Evolutionary conservation across 305 asterid genomes (phyloP).

Genomic region (Fraxinus velutina): DNA sequence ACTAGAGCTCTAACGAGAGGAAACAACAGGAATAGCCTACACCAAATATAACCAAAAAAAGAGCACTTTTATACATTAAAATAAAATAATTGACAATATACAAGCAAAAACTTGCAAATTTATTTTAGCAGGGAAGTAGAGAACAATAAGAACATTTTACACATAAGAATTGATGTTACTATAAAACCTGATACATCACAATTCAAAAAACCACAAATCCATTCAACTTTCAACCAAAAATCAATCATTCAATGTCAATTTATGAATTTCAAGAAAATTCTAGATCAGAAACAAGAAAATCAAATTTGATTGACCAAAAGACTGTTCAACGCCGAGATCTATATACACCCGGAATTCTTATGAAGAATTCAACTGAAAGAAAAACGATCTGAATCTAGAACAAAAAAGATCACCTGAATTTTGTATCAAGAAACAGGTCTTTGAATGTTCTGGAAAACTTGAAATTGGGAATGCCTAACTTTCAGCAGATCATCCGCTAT

Average conservation of each 20-base stretch:
- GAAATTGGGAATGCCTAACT: conserved; percentile 1
- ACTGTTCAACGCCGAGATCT: conserved; percentile 21
- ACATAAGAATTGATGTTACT: background rate
- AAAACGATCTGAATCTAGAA: background rate
- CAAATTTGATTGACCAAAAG: conserved; percentile 5
- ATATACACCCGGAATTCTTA: conserved; percentile 23
- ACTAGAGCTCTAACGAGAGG: conserved; percentile 13
- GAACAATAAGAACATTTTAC: background rate
- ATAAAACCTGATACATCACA: background rate
- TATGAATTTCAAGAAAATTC: conserved; percentile 18
- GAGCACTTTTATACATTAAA: background rate
- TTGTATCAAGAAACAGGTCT: conserved; percentile 4
- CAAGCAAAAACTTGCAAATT: background rate
- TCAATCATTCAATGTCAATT: background rate
- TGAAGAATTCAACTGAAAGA: conserved; percentile 3
- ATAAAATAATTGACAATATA: background rate
- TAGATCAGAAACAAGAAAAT: background rate
- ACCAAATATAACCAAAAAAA: conserved; percentile 16
- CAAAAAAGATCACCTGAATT: conserved; percentile 36
- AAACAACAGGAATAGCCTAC: conserved; percentile 20
- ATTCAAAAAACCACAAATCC: background rate
- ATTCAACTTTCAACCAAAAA: background rate
- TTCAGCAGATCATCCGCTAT: conserved; percentile 23
- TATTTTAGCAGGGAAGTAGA: background rate
- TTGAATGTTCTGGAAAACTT: conserved; percentile 24